A percentile compares a stretch with the other conserved stretches of the same genome.
Evolutionary conservation across 768 basidiomycete genomes (phyloP).

Genomic region (Obba rivulosa): DNA sequence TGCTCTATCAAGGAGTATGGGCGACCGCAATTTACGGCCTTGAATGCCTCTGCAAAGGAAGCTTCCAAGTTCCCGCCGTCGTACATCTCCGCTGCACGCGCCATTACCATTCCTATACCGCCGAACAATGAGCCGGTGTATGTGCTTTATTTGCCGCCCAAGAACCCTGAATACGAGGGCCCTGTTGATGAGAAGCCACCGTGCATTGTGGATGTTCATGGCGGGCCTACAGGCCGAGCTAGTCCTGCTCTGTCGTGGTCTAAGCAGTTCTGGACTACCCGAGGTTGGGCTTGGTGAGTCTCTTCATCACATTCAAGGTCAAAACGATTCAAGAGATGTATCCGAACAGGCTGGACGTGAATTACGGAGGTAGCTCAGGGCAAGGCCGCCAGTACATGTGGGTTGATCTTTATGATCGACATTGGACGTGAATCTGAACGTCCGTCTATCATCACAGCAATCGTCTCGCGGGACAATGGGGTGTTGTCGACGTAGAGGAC

Average conservation of each 20-base stretch:
- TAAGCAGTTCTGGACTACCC: slow-evolving; percentile 63
- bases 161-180: slow-evolving; percentile 56
- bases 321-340: too few relatives aligned
- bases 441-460: slow-evolving; percentile 21
- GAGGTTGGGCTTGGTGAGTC: slow-evolving; percentile 67
- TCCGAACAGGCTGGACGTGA: slow-evolving; percentile 44
- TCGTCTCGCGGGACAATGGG: slow-evolving; percentile 65
- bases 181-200: slow-evolving; percentile 57
- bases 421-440: not conserved
- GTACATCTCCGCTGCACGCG: slow-evolving; percentile 43
- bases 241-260: slow-evolving; percentile 45
- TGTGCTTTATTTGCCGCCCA: slow-evolving; percentile 63
- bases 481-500: slow-evolving; percentile 67
- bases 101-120: slow-evolving; percentile 38
- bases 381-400: slow-evolving; percentile 66
- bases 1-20: slow-evolving; percentile 24
- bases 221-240: slow-evolving; percentile 58
- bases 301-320: too few relatives aligned
- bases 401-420: slow-evolving; percentile 2
- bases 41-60: slow-evolving; percentile 7
- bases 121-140: slow-evolving; percentile 42
- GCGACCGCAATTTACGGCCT: slow-evolving; percentile 18
- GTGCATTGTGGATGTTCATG: slow-evolving; percentile 59
- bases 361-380: slow-evolving; percentile 72
- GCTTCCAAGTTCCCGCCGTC: slow-evolving; percentile 20